phyloP scores from a whole-genome alignment of 2,329 filamentous ascomycete species.

The Penicillium sp. region DNA sequence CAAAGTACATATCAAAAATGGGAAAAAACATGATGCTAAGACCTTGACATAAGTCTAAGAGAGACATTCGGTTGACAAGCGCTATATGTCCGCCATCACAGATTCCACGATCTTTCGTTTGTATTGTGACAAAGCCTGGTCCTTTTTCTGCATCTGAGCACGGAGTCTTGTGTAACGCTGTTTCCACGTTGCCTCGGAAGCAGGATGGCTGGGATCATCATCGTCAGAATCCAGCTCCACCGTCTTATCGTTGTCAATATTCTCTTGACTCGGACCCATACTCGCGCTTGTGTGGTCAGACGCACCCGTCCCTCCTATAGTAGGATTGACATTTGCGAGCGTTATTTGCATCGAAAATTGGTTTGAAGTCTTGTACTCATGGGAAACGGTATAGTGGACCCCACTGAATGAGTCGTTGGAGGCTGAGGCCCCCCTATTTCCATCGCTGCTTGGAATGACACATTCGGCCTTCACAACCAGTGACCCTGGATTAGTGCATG shows the following conservation, averaged over 20 bases:
- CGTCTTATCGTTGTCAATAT: background rate
- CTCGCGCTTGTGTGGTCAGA: constrained; percentile 7
- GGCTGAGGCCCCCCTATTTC: background rate
- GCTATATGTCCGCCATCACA: constrained; percentile 43
- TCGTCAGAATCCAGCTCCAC: constrained; percentile 29
- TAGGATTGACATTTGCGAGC: constrained; percentile 19
- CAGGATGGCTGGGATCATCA: constrained; percentile 21
- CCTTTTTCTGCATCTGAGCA: constrained; percentile 39
- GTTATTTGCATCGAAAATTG: constrained; percentile 28
- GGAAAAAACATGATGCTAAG: background rate
- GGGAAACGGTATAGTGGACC: constrained; percentile 23
- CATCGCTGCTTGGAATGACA: constrained; percentile 1
- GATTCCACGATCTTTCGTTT: constrained; percentile 44
- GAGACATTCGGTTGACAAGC: background rate
- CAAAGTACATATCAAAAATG: background rate
- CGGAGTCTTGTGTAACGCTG: constrained; percentile 39
- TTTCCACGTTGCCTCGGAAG: constrained; percentile 38
- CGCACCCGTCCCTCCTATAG: background rate
- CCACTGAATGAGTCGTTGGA: constrained; percentile 11
- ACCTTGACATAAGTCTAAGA: background rate
- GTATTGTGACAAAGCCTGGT: constrained; percentile 38
- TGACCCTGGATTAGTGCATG: constrained; percentile 21
- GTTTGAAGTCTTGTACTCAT: constrained; percentile 27
- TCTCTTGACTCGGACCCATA: constrained; percentile 10
- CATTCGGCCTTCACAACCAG: constrained; percentile 28